Evolutionary conservation across 306 rosid genomes (phyloP), one percentile per base, ranked within the genome.

Genomic region (Lathyrus oleraceus): DNA sequence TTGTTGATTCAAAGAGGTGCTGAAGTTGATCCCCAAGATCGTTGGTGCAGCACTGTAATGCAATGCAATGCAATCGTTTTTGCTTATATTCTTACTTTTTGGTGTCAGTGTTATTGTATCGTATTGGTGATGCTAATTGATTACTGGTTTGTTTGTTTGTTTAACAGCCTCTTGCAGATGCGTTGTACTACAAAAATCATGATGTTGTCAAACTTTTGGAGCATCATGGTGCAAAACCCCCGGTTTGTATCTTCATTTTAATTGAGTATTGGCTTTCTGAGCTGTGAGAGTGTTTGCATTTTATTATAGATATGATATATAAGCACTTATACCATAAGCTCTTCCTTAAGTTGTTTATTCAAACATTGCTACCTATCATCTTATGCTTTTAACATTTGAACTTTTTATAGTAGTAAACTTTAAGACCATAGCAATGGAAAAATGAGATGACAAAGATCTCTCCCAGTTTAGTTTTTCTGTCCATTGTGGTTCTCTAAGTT

Each of bases 11-110:
- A 59, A 15, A 83, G 80, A 30, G 95, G 91, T 0, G 96, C 98
- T 23, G 70, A 71, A 7, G 83, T 90, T 16, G 88, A 94, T 68
- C 79, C 85, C 0, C 74, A 61, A 32, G 98, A 94, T 71, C 87
- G 96, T 13, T 94, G 98, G 98, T 94, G 96, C 13, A 94, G 98
- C 82, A 80, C 95, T 63, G 98, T 94, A 84, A 83, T 23, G 10
- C 21, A 54, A 19, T 17, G 57, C 56, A 16, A 49, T 14, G 12
- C 62, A 57, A 40, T 3, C 35, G 36, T 17, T 42, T 40, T 27
- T 2, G 30, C 19, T 30, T n/a, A 5, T 75, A 14, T 35, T 17
- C 0, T 10, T 32, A 0, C 5, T 15, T 2, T 5, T 44, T 10
- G 17, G 43, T n/a, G 9, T 11, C 8, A 11, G 3, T 21, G 8